phyloP scores from a whole-genome alignment of 140 eudicot species.

The Artemisia princeps region DNA sequence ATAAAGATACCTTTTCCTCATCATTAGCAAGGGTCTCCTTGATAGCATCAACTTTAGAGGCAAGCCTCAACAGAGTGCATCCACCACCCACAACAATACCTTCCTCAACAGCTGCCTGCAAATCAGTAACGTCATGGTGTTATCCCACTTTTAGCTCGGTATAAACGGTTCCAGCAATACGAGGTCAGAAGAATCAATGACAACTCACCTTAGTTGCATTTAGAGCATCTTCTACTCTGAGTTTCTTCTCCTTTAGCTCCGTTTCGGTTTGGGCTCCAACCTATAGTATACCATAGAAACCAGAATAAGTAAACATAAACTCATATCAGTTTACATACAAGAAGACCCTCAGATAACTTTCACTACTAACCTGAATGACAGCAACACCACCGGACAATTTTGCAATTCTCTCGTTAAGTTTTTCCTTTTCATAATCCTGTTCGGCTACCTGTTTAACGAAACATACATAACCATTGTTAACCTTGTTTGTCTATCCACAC shows the following conservation, averaged over 20 bases:
- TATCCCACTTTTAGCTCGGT: too few relatives aligned
- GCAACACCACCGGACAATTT: slow-evolving; percentile 94
- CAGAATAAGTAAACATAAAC: slow-evolving; percentile 1
- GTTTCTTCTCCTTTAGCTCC: slow-evolving; percentile 82
- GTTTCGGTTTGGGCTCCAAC: slow-evolving; percentile 99
- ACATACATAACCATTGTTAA: slow-evolving; percentile 9
- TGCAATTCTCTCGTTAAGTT: slow-evolving; percentile 85
- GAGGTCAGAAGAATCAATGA: background rate
- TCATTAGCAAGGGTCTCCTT: slow-evolving; percentile 67
- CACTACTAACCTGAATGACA: slow-evolving; percentile 61
- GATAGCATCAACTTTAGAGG: slow-evolving; percentile 86
- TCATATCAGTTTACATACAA: too few relatives aligned
- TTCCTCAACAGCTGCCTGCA: slow-evolving; percentile 96
- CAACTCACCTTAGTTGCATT: slow-evolving; percentile 73
- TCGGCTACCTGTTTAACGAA: slow-evolving; percentile 54
- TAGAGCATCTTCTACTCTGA: slow-evolving; percentile 97
- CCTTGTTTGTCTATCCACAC: background rate
- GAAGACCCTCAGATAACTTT: background rate
- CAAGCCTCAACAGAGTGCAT: slow-evolving; percentile 76
- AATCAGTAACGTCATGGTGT: background rate
- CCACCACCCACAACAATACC: slow-evolving; percentile 99
- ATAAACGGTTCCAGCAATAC: background rate
- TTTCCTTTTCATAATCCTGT: slow-evolving; percentile 74
- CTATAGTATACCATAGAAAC: slow-evolving; percentile 24
- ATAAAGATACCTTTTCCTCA: slow-evolving; percentile 62